Base-by-base conservation (phyloP, 768 basidiomycete genomes). In the Coprinopsis marcescibilis region DNA sequence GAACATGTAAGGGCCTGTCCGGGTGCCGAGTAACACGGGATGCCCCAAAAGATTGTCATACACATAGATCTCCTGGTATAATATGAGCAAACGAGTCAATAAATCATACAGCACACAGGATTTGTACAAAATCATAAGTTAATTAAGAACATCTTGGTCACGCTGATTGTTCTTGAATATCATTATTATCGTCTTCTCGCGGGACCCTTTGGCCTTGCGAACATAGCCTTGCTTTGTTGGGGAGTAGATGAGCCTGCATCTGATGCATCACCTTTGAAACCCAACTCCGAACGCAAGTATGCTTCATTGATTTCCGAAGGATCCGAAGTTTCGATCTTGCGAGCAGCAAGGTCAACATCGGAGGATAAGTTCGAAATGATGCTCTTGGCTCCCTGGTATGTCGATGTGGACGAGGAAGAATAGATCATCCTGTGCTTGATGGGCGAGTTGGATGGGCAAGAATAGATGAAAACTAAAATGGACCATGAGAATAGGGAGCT, bases 371-470 rank as follows among this genome's bases (percentile, higher is more conserved):
- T 72, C 42, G 65, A 65, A 51, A 79, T 69, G 2, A 83, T 57
- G 3, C 63, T 65, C 51, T 81, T 81, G 25, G 77, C 80, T 6
- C 75, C 65, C 42, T 72, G 69, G 56, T 77, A 83, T 5, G 84
- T 72, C 15, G 75, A 62, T 8, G 71, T 55, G 10, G 78, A 77
- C 7, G 80, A 82, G 2, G 85, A 82, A 0, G 91, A 89, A 65
- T 94, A 95, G 27, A 96, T 60, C 89, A 98, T 93, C 35, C 92
- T 77, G 51, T 83, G 72, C 57, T 89, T 90, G 65, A 96, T 75
- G 1, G 88, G 86, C 4, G 87, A 89, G 12, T 65, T 57, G 2
- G 82, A 75, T 0, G 94, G 94, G 61, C 94, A 98, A 15, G 86
- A 87, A 65, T 97, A 98, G 47, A 96, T 87, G 65, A 92, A 93